These are phyloP conservation scores for Phytophthora pini DNA, from an alignment of 352 stramenopile species.

Conservation along the genomic window DNA sequence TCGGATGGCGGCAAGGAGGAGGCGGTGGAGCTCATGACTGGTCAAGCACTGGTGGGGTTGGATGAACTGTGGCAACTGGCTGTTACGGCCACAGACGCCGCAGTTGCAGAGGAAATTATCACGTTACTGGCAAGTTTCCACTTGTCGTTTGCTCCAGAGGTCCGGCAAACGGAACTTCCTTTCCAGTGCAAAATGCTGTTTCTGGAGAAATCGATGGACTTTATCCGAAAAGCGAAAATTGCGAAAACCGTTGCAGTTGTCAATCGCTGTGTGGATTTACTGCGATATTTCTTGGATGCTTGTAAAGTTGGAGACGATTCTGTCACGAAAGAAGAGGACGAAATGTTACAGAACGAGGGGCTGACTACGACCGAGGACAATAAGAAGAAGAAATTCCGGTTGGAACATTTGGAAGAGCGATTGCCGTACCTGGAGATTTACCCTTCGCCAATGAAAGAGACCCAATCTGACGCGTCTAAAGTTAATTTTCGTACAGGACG, in stretches of 20 bases:
- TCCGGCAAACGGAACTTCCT: conserved; percentile 35
- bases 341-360: conserved; percentile 6
- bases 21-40: conserved; percentile 49
- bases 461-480: conserved; percentile 9
- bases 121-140: conserved; percentile 62
- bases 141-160: conserved; percentile 52
- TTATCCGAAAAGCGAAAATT: conserved; percentile 42
- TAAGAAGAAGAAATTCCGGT: conserved; percentile 15
- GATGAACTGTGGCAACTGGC: conserved; percentile 68
- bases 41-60: conserved; percentile 47
- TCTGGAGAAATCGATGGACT: conserved; percentile 65
- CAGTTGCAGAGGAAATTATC: conserved; percentile 70
- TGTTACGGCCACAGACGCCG: conserved; percentile 43
- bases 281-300: conserved; percentile 74
- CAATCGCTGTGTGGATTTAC: conserved; percentile 70
- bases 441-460: conserved; percentile 71
- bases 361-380: conserved; percentile 1
- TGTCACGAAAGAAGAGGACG: conserved; percentile 15
- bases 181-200: conserved; percentile 53
- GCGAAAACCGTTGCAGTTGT: conserved; percentile 32
- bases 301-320: conserved; percentile 32
- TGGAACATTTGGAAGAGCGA: conserved; percentile 68
- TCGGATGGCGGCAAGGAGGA: conserved; percentile 23
- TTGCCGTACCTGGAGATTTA: conserved; percentile 65
- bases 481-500: conserved; percentile 32